A percentile compares a stretch with the other conserved stretches of the same genome.
Evolutionary conservation across 108 stramenopile species (phyloP).

Genomic region (Cyclotella sp.): DNA sequence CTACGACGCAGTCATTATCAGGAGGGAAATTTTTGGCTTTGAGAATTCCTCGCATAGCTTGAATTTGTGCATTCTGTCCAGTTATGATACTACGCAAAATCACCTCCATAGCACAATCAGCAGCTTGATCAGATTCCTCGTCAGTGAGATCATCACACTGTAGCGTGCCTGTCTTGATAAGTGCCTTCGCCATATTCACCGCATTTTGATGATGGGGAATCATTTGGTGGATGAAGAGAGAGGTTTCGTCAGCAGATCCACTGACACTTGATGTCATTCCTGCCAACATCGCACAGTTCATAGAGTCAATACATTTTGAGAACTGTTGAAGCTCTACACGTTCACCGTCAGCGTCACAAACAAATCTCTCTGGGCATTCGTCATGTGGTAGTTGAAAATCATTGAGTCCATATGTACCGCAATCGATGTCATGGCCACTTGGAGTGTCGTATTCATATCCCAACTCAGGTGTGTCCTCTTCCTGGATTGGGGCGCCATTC

Average conservation of each 20-base stretch:
- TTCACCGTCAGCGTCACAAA: constrained; percentile 36
- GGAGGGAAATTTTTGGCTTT: constrained; percentile 43
- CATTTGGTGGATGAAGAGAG: constrained; percentile 88
- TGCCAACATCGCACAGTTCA: constrained; percentile 76
- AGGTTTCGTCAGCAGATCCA: constrained; percentile 22
- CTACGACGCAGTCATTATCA: constrained; percentile 9
- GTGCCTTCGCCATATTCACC: constrained; percentile 91
- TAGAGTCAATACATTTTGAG: constrained; percentile 62
- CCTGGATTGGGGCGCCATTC: constrained; percentile 41
- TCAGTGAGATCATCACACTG: constrained; percentile 57
- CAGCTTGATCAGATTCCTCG: constrained; percentile 46
- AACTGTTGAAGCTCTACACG: constrained; percentile 35
- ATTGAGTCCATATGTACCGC: constrained; percentile 73
- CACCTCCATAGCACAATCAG: constrained; percentile 55
- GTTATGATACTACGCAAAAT: constrained; percentile 78
- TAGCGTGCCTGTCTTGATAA: constrained; percentile 59
- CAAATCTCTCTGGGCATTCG: constrained; percentile 62
- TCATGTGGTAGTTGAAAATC: constrained; percentile 60
- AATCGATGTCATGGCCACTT: constrained; percentile 60
- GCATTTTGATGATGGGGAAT: constrained; percentile 95
- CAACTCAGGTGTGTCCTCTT: constrained; percentile 46
- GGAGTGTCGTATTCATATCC: constrained; percentile 64
- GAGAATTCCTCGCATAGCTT: constrained; percentile 72
- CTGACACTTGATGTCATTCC: constrained; percentile 64
- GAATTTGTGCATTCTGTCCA: constrained; percentile 82